Conservation (phyloP, 768 basidiomycete genomes). For the Leccinum subgranulosum region DNA sequence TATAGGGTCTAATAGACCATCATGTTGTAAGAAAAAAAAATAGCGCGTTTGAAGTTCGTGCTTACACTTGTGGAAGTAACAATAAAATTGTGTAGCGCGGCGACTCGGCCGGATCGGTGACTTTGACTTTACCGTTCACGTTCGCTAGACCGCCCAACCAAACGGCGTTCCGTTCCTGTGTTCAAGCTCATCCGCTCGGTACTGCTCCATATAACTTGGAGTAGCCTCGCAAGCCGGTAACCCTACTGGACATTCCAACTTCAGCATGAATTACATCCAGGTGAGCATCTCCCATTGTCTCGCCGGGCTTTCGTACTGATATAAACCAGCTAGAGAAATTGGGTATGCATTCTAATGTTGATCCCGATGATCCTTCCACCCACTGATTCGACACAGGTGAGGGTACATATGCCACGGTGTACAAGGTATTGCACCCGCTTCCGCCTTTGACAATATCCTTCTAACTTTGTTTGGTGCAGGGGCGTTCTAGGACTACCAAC, state of each 20-base stretch:
- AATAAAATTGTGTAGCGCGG: background rate
- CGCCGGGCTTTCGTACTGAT: conserved; percentile 5
- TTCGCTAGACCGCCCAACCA: background rate
- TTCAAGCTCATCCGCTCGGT: conserved; percentile 1
- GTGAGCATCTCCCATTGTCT: conserved; percentile 28
- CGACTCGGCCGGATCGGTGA: conserved; percentile 14
- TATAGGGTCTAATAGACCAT: background rate
- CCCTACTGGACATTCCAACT: background rate
- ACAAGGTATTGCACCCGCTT: conserved; percentile 60
- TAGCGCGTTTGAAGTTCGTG: background rate
- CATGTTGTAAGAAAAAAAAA: background rate
- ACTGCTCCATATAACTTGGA: conserved; percentile 1
- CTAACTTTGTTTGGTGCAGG: conserved; percentile 43
- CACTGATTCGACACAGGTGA: conserved; percentile 48
- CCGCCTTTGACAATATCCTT: background rate
- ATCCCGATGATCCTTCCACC: conserved; percentile 1
- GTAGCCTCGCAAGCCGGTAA: background rate
- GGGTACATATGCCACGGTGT: conserved; percentile 97
- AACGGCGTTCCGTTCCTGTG: background rate
- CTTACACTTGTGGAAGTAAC: background rate
- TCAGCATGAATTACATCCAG: conserved; percentile 57
- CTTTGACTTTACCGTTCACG: background rate
- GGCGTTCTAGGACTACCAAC: conserved; percentile 94
- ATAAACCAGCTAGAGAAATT: conserved; percentile 80
- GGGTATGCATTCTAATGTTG: conserved; percentile 37